Percentiles rank a stretch among this genome's conserved stretches.
phyloP scores from a whole-genome alignment of 139 green algal genomes.

The Monoraphidium neglectum region DNA sequence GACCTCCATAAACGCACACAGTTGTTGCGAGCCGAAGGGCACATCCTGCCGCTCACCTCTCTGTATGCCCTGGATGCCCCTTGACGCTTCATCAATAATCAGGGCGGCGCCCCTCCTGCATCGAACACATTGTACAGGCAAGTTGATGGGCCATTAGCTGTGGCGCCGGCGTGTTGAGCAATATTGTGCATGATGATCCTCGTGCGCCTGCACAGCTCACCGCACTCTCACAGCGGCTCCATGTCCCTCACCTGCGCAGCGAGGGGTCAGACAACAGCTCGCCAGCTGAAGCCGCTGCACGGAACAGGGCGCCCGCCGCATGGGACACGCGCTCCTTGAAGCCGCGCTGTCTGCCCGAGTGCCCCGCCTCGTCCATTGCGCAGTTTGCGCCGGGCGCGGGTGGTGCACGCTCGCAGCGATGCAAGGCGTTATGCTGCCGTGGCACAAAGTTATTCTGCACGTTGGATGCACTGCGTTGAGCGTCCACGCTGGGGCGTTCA shows the following conservation, averaged over 20 bases:
- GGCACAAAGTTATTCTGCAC: too few relatives aligned
- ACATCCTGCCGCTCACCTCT: constrained; percentile 9
- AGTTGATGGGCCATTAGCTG: background rate
- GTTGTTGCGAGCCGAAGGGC: background rate
- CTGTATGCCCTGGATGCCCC: constrained; percentile 7
- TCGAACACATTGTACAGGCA: background rate
- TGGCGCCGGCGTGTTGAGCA: background rate
- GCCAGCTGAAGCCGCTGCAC: constrained; percentile 19
- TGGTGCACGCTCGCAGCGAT: too few relatives aligned
- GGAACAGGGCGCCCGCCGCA: constrained; percentile 2
- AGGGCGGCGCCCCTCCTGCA: constrained; percentile 25
- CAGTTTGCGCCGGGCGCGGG: too few relatives aligned
- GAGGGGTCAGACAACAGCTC: constrained; percentile 44
- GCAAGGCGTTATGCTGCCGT: too few relatives aligned
- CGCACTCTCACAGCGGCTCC: background rate
- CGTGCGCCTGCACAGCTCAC: too few relatives aligned
- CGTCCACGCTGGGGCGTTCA: too few relatives aligned
- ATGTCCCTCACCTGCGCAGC: constrained; percentile 23
- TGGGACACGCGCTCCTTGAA: constrained; percentile 2
- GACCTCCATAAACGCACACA: background rate
- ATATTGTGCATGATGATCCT: background rate
- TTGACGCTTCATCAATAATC: constrained; percentile 16
- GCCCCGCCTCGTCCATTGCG: too few relatives aligned
- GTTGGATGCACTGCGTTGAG: too few relatives aligned
- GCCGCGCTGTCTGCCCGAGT: background rate